Percentiles rank a stretch among this genome's conserved stretches.
Conservation (phyloP, 202 grass and related monocot genomes). For the Saccharum hybrid region DNA sequence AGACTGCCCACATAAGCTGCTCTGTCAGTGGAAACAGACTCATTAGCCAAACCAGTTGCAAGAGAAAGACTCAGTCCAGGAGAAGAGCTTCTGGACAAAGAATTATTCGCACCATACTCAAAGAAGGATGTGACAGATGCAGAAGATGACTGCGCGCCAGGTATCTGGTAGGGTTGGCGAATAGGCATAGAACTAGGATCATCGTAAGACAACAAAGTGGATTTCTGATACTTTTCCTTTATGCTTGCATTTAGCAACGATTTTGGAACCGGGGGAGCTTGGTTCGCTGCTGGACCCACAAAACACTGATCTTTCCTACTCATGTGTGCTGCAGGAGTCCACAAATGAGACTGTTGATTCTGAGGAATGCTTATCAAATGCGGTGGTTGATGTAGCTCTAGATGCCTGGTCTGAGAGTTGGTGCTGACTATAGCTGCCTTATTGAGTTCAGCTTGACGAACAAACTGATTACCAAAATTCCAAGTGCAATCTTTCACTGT, state of each 20-base stretch:
- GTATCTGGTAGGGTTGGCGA: conserved; percentile 32
- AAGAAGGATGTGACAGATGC: conserved; percentile 47
- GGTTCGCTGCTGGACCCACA: conserved; percentile 41
- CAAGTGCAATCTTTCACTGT: conserved; percentile 41
- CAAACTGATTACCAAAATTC: conserved; percentile 48
- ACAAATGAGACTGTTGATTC: conserved; percentile 34
- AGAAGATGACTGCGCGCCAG: conserved; percentile 42
- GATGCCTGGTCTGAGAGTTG: conserved; percentile 38
- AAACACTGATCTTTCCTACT: conserved; percentile 35
- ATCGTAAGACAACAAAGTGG: conserved; percentile 34
- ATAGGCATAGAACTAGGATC: conserved; percentile 51
- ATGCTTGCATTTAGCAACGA: conserved; percentile 33
- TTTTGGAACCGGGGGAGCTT: conserved; percentile 48
- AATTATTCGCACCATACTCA: conserved; percentile 34
- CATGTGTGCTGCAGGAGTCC: conserved; percentile 37
- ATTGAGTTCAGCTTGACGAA: conserved; percentile 43
- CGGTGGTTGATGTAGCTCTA: conserved; percentile 24
- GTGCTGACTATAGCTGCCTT: conserved; percentile 2
- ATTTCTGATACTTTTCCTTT: conserved; percentile 49
- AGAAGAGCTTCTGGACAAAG: conserved; percentile 42
- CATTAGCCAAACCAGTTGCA: conserved; percentile 41
- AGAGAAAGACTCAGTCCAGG: conserved; percentile 36
- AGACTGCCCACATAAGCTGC: conserved; percentile 5
- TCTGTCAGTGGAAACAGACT: conserved; percentile 37
- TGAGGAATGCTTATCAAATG: conserved; percentile 24